A percentile compares a stretch with the other conserved stretches of the same genome.
phyloP scores from a whole-genome alignment of 192 early-diverging fungal genomes.

The Coemansia furcata region DNA sequence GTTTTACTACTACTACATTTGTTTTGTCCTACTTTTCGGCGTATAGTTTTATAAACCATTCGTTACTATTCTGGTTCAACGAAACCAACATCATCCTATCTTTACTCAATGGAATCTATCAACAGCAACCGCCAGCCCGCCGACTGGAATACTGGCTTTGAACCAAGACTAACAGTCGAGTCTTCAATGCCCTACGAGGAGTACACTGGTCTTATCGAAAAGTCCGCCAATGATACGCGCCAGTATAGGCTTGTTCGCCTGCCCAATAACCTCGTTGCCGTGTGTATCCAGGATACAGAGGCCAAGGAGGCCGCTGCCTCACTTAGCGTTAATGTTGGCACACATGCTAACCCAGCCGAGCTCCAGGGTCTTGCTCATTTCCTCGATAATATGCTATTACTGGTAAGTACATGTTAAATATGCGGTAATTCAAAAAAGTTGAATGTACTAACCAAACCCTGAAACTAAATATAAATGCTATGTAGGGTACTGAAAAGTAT shows the following conservation, averaged over 20 bases:
- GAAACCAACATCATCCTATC: background rate
- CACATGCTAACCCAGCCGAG: conserved; percentile 56
- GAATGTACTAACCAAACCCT: background rate
- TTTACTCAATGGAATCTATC: background rate
- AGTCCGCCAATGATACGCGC: conserved; percentile 56
- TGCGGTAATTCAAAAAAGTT: background rate
- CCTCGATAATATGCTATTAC: conserved; percentile 66
- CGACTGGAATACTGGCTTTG: conserved; percentile 8
- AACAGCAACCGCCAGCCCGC: background rate
- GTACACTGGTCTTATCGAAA: conserved; percentile 35
- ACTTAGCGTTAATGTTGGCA: conserved; percentile 62
- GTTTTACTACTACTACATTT: background rate
- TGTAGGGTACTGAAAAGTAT: conserved; percentile 63
- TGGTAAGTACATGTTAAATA: conserved; percentile 20
- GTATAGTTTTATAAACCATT: background rate
- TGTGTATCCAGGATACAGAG: conserved; percentile 59
- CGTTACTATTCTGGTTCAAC: background rate
- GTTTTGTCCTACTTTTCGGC: background rate
- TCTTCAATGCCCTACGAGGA: conserved; percentile 21
- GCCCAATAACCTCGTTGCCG: conserved; percentile 58
- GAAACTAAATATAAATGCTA: background rate
- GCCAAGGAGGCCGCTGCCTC: conserved; percentile 55
- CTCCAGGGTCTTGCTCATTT: conserved; percentile 69
- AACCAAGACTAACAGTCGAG: background rate
- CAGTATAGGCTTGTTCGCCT: conserved; percentile 58